Conservation (phyloP, 2,329 filamentous ascomycete species). For the Diaporthe citriasiana region DNA sequence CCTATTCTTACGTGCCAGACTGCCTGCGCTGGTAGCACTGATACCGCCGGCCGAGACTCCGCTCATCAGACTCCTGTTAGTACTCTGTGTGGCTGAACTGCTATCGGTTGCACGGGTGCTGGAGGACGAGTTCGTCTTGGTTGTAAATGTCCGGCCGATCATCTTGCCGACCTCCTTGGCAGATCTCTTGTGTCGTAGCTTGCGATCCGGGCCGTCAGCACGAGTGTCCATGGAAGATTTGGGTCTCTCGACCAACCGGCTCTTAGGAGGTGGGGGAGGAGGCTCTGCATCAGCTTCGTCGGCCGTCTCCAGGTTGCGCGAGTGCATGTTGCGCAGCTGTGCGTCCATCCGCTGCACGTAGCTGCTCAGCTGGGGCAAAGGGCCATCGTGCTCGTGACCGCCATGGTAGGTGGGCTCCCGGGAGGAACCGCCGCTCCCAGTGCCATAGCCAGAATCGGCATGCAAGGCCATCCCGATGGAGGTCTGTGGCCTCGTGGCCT, state of each 20-base stretch:
- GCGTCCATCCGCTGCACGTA: constrained; percentile 95
- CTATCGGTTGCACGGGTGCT: constrained; percentile 76
- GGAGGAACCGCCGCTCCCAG: constrained; percentile 67
- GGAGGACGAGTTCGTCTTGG: constrained; percentile 85
- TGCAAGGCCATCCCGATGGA: constrained; percentile 77
- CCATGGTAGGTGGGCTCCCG: constrained; percentile 60
- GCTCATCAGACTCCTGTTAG: constrained; percentile 91
- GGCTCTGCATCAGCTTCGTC: constrained; percentile 55
- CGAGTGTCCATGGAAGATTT: constrained; percentile 70
- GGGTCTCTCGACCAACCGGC: constrained; percentile 64
- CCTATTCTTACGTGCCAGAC: constrained; percentile 83
- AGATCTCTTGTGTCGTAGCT: constrained; percentile 76
- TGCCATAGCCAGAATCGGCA: constrained; percentile 72
- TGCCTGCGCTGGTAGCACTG: constrained; percentile 95
- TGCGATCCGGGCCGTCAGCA: constrained; percentile 56
- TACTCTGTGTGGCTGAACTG: constrained; percentile 81
- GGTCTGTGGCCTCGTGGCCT: constrained; percentile 73
- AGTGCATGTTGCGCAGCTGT: constrained; percentile 79
- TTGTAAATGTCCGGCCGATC: constrained; percentile 86
- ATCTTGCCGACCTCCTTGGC: constrained; percentile 82
- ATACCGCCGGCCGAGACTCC: constrained; percentile 90
- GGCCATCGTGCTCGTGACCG: constrained; percentile 60
- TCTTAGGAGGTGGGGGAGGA: constrained; percentile 74
- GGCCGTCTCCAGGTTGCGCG: constrained; percentile 61
- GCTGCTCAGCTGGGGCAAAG: constrained; percentile 80